Conservation (phyloP, 257 asterid species). For the Ballota nigra region DNA sequence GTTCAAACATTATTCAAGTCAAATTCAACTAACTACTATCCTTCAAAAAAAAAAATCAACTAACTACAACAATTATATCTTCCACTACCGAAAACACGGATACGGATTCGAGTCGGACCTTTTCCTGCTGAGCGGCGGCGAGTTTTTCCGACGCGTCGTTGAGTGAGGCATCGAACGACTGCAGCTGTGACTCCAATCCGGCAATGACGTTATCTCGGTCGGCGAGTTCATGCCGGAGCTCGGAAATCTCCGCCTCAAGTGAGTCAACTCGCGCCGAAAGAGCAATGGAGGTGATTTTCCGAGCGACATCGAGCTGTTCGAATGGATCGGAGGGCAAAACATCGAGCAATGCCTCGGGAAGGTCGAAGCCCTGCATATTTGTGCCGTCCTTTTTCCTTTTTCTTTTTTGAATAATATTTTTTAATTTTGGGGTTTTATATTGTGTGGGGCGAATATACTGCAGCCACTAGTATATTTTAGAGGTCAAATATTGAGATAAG, state of each 20-base stretch:
- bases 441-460: conserved; percentile 18
- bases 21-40: no score
- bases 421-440: conserved; percentile 11
- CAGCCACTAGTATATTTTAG: conserved; percentile 24
- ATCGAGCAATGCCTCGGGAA: conserved; percentile 73
- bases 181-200: conserved; percentile 72
- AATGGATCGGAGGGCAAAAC: conserved; percentile 85
- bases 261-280: conserved; percentile 79
- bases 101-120: conserved; percentile 40
- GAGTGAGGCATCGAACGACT: conserved; percentile 64
- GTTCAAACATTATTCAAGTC: no score
- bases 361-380: conserved; percentile 62
- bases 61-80: neutral
- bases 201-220: conserved; percentile 67
- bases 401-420: neutral
- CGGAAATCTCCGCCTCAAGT: conserved; percentile 74
- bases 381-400: neutral
- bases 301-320: conserved; percentile 88
- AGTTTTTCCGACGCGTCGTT: conserved; percentile 53
- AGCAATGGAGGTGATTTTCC: conserved; percentile 94
- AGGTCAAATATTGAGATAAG: conserved; percentile 28
- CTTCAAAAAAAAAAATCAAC: no score
- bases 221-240: conserved; percentile 57
- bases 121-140: conserved; percentile 58
- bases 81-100: neutral